Evolutionary conservation across 208 protist species (phyloP).

Genomic region (Leishmania braziliensis): DNA sequence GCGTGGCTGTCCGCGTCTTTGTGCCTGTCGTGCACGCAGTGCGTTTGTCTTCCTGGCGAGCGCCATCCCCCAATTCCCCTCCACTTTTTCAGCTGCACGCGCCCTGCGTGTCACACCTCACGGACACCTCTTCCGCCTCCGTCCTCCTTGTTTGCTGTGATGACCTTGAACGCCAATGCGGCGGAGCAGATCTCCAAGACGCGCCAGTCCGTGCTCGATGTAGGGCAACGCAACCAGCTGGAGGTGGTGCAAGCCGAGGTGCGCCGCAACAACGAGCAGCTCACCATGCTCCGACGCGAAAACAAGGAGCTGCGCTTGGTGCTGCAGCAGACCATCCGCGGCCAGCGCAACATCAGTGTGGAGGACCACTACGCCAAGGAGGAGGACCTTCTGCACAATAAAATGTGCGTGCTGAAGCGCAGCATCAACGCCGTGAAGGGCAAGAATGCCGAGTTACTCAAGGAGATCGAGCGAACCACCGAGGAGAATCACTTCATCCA

Average conservation of each 20-base stretch:
- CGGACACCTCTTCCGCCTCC: background rate
- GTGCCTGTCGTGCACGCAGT: background rate
- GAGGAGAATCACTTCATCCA: slow-evolving; percentile 60
- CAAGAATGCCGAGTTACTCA: slow-evolving; percentile 68
- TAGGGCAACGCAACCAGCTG: slow-evolving; percentile 84
- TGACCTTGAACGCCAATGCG: slow-evolving; percentile 3
- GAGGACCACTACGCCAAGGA: slow-evolving; percentile 81
- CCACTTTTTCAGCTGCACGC: background rate
- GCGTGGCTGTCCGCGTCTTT: background rate
- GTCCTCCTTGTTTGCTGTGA: background rate
- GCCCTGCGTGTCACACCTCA: background rate
- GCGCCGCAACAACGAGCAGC: slow-evolving; percentile 86
- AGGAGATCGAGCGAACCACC: slow-evolving; percentile 56
- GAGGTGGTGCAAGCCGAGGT: slow-evolving; percentile 82
- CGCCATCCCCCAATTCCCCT: background rate
- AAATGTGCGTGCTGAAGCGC: slow-evolving; percentile 79
- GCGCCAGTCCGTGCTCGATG: slow-evolving; percentile 80
- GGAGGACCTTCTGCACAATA: slow-evolving; percentile 81
- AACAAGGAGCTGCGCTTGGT: slow-evolving; percentile 85
- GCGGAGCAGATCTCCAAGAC: slow-evolving; percentile 36
- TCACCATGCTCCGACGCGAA: slow-evolving; percentile 81
- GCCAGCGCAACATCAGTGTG: slow-evolving; percentile 58
- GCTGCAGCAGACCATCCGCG: slow-evolving; percentile 56
- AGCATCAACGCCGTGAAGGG: slow-evolving; percentile 86
- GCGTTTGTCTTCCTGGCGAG: background rate